Conservation (phyloP, 1,139 yeast species). For the Magnusiomyces tetraspermus region DNA sequence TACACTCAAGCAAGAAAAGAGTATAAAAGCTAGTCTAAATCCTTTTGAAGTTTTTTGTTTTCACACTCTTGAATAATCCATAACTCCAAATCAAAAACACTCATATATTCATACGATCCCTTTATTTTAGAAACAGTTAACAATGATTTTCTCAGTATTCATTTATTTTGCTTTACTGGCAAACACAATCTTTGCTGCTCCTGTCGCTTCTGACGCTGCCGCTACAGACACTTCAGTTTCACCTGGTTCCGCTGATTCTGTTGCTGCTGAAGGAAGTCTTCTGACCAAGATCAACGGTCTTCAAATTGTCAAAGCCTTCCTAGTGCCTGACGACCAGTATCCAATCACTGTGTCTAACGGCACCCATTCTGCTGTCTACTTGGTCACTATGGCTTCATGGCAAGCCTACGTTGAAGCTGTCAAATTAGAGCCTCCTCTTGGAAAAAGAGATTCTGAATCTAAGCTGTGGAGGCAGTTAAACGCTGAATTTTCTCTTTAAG, state of each 20-base stretch:
- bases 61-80: not conserved
- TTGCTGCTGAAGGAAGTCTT: not conserved
- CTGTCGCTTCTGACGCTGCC: not conserved
- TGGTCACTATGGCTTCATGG: not conserved
- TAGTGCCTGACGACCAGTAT: not conserved
- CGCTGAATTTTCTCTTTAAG: too few relatives aligned
- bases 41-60: too few relatives aligned
- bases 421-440: not conserved
- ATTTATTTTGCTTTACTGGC: not conserved
- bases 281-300: not conserved
- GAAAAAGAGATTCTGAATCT: too few relatives aligned
- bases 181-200: not conserved
- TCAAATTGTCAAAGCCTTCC: not conserved
- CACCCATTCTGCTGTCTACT: not conserved
- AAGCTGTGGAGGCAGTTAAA: too few relatives aligned
- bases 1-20: too few relatives aligned
- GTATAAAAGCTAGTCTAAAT: too few relatives aligned
- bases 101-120: too few relatives aligned
- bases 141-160: too few relatives aligned
- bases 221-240: not conserved
- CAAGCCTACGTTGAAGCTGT: too few relatives aligned
- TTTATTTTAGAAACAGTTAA: too few relatives aligned
- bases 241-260: not conserved
- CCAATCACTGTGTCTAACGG: not conserved
- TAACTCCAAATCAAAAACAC: slow-evolving; percentile 6